Conservation (phyloP, 1,284 basidiomycete genomes). For the Sporisorium scitamineum region DNA sequence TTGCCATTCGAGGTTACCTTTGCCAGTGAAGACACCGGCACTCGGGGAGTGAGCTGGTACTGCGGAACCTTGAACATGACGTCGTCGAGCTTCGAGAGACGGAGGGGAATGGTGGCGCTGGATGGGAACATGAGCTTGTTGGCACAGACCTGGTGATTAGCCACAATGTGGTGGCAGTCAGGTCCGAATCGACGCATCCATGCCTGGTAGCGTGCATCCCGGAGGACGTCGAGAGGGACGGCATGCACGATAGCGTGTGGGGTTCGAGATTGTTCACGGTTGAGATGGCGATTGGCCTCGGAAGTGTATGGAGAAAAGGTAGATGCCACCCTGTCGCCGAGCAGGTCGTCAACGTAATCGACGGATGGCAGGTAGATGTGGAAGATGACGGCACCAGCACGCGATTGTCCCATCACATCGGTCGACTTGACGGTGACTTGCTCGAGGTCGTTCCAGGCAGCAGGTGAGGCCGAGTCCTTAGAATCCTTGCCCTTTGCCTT, state of each 20-base stretch:
- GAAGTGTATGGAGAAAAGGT: constrained; percentile 72
- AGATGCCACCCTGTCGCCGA: constrained; percentile 68
- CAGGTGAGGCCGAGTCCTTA: constrained; percentile 72
- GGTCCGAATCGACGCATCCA: constrained; percentile 79
- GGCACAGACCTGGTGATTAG: constrained; percentile 75
- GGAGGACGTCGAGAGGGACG: constrained; percentile 70
- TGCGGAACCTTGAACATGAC: constrained; percentile 81
- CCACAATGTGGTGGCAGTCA: constrained; percentile 72
- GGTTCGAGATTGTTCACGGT: constrained; percentile 70
- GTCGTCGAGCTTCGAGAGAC: constrained; percentile 79
- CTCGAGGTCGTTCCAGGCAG: constrained; percentile 37
- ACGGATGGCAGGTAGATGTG: constrained; percentile 76
- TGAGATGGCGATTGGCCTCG: constrained; percentile 42
- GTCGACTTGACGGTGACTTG: constrained; percentile 38
- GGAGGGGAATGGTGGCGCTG: constrained; percentile 79
- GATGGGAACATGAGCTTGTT: constrained; percentile 82
- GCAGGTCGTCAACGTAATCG: constrained; percentile 76
- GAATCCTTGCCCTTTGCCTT: constrained; percentile 8
- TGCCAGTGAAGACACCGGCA: constrained; percentile 5
- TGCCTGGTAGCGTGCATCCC: constrained; percentile 77
- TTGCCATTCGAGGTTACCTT: not conserved
- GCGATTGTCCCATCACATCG: constrained; percentile 74
- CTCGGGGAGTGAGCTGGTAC: constrained; percentile 67
- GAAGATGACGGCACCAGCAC: constrained; percentile 74
- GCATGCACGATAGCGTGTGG: constrained; percentile 70